Evolutionary conservation across 2,329 filamentous ascomycete species (phyloP).

Genomic region (Thielaviopsis euricoi): DNA sequence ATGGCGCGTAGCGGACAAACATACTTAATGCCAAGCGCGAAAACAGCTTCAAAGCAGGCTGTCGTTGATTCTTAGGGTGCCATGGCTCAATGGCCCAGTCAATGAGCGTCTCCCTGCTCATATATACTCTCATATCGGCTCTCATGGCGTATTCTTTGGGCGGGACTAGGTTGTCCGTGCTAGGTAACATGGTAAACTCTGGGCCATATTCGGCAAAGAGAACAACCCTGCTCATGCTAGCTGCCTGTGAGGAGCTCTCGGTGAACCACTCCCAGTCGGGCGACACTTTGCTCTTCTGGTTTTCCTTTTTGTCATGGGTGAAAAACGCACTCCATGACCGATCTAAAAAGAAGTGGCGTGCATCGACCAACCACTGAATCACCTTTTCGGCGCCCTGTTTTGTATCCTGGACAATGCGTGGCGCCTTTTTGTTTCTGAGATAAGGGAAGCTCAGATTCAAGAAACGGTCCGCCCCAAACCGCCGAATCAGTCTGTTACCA

Average conservation of each 20-base stretch:
- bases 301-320: slow-evolving; percentile 24
- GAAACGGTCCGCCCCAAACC: slow-evolving; percentile 42
- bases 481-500: slow-evolving; percentile 34
- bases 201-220: slow-evolving; percentile 39
- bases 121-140: slow-evolving; percentile 16
- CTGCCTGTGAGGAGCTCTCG: slow-evolving; percentile 17
- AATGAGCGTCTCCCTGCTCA: slow-evolving; percentile 27
- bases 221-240: slow-evolving; percentile 27
- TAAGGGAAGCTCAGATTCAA: slow-evolving; percentile 37
- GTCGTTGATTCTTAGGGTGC: slow-evolving; percentile 23
- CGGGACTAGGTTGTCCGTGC: slow-evolving; percentile 12
- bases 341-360: slow-evolving; percentile 27
- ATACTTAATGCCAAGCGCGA: slow-evolving; percentile 38
- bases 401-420: slow-evolving; percentile 17
- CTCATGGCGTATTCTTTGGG: slow-evolving; percentile 15
- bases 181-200: slow-evolving; percentile 19
- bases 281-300: slow-evolving; percentile 20
- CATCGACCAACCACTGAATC: slow-evolving; percentile 24
- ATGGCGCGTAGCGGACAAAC: slow-evolving; percentile 5
- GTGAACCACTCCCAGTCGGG: slow-evolving; percentile 6
- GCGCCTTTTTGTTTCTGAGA: slow-evolving; percentile 18
- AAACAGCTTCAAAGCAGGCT: slow-evolving; percentile 39
- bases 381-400: slow-evolving; percentile 13
- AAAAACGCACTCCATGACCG: slow-evolving; percentile 33
- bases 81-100: slow-evolving; percentile 33